These are phyloP conservation scores for Curvularia spicifera DNA, from an alignment of 2,329 filamentous ascomycete genomes.

Conservation along the genomic window DNA sequence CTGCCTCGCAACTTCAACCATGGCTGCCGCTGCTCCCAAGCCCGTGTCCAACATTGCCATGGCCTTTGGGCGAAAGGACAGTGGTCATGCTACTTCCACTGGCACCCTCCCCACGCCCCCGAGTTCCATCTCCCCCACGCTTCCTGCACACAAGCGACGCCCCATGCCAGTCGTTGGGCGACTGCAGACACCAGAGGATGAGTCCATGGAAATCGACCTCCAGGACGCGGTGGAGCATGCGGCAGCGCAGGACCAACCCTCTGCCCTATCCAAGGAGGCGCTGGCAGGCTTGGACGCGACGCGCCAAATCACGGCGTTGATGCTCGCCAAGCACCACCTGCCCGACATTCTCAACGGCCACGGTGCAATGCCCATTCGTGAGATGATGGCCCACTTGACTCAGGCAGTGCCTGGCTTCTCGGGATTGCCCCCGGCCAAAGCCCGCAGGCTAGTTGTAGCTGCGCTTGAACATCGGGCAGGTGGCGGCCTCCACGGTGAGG, in stretches of 20 bases:
- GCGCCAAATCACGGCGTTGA: constrained; percentile 80
- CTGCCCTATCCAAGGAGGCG: constrained; percentile 57
- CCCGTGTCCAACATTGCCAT: constrained; percentile 52
- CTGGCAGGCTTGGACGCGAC: constrained; percentile 70
- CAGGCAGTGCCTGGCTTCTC: constrained; percentile 93
- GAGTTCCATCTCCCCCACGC: constrained; percentile 89
- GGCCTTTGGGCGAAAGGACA: constrained; percentile 46
- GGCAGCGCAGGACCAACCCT: constrained; percentile 53
- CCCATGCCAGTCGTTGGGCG: constrained; percentile 54
- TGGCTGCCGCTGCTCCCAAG: constrained; percentile 47
- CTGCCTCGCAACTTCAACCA: constrained; percentile 30
- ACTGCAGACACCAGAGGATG: constrained; percentile 55
- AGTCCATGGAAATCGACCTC: constrained; percentile 81
- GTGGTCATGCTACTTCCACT: constrained; percentile 29
- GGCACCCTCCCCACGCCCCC: constrained; percentile 82
- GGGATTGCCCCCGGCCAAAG: constrained; percentile 85
- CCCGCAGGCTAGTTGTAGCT: constrained; percentile 87
- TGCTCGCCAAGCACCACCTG: constrained; percentile 89
- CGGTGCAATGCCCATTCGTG: constrained; percentile 89
- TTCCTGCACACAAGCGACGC: constrained; percentile 81
- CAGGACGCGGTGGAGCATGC: constrained; percentile 69
- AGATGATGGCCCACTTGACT: constrained; percentile 93
- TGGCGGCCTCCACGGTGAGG: constrained; percentile 68
- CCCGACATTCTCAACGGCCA: constrained; percentile 89
- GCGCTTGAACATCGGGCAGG: constrained; percentile 81